phyloP scores from a whole-genome alignment of 2,329 filamentous ascomycete genomes.

The Cercospora canescens region DNA sequence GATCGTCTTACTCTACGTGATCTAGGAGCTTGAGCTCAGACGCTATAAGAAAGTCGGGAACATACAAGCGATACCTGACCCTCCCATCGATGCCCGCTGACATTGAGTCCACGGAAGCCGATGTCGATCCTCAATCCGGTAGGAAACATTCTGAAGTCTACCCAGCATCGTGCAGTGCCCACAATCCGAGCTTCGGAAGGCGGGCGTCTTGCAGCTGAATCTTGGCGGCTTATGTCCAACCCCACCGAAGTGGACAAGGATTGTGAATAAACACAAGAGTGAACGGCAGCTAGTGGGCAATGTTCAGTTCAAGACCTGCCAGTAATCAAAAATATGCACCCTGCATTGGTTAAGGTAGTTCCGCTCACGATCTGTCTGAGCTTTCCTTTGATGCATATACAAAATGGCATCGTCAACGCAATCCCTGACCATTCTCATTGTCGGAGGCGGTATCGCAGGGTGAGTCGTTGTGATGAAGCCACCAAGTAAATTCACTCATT shows the following conservation, averaged over 20 bases:
- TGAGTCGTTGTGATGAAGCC: background rate
- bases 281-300: background rate
- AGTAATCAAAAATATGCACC: background rate
- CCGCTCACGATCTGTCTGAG: constrained; percentile 8
- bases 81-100: background rate
- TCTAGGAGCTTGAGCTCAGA: background rate
- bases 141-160: background rate
- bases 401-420: constrained; percentile 27
- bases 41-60: background rate
- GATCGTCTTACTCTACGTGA: background rate
- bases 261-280: background rate
- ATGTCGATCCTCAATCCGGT: background rate
- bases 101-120: background rate
- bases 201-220: background rate
- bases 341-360: constrained; percentile 2
- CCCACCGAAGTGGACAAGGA: background rate
- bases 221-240: background rate
- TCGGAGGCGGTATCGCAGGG: constrained; percentile 29
- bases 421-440: constrained; percentile 37
- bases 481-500: background rate
- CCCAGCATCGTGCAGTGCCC: background rate
- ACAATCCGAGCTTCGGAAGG: background rate
- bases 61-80: background rate
- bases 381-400: constrained; percentile 11
- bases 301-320: background rate